These are phyloP conservation scores for Synchytrium microbalum DNA, from an alignment of 371 early-diverging fungal genomes.

Conservation along the genomic window DNA sequence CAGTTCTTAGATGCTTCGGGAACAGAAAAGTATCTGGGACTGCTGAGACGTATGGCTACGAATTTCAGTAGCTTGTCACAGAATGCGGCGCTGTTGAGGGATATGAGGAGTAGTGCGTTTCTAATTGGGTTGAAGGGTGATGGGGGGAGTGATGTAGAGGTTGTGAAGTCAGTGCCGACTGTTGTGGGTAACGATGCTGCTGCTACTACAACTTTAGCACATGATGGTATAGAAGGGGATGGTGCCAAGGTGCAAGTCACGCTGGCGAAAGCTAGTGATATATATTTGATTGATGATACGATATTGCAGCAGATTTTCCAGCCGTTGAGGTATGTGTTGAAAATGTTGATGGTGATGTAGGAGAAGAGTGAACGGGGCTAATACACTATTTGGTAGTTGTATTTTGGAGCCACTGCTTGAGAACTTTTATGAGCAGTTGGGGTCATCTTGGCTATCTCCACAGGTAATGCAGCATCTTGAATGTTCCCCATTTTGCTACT, in stretches of 20 bases:
- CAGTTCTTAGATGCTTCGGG: conserved; percentile 61
- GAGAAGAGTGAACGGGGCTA: background rate
- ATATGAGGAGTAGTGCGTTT: conserved; percentile 47
- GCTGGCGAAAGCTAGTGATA: conserved; percentile 61
- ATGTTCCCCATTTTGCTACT: no score
- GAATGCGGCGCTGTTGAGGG: conserved; percentile 38
- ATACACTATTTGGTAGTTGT: conserved; percentile 17
- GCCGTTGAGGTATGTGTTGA: conserved; percentile 45
- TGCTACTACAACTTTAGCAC: conserved; percentile 15
- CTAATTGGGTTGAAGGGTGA: conserved; percentile 24
- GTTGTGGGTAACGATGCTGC: no score
- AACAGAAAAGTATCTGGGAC: conserved; percentile 57
- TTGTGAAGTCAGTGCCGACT: no score
- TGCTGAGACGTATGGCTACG: conserved; percentile 69
- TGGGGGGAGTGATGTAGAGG: background rate
- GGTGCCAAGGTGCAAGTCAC: conserved; percentile 10
- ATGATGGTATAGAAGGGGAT: conserved; percentile 7
- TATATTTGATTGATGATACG: conserved; percentile 75
- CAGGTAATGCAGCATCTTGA: conserved; percentile 32
- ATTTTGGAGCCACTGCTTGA: conserved; percentile 36
- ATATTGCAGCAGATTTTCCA: conserved; percentile 65
- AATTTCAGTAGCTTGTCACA: conserved; percentile 46
- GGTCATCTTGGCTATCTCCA: conserved; percentile 59
- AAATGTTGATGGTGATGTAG: background rate
- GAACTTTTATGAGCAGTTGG: conserved; percentile 45